Evolutionary conservation across 2,329 filamentous ascomycete species (phyloP), one percentile per base, ranked within the genome.

Genomic region (Colletotrichum abscissum): DNA sequence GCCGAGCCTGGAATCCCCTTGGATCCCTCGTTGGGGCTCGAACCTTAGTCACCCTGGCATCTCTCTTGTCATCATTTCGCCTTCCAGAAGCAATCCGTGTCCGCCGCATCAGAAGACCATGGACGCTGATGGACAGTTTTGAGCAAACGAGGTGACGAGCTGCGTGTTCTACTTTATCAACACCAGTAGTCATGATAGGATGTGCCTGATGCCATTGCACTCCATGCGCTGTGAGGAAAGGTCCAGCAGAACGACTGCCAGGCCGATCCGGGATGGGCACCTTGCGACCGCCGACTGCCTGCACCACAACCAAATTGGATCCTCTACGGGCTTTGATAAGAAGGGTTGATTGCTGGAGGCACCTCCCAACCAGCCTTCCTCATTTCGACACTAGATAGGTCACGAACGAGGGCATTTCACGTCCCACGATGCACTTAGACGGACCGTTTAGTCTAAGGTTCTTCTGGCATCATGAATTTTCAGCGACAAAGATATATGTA

Each of bases 1-100:
- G 30, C 33, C 58, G 57, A 55, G 68, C 72, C 68, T 74, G 68
- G 63, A 55, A 67, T 42, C n/a, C 54, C 68, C 71, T 65, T 73
- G 65, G 54, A 69, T 35, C 33, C 49, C 46, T 22, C 35, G n/a
- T 28, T n/a, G 30, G 22, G 22, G 16, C 9, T 19, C 35, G 28
- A 72, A 64, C 58, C 63, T 33, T 69, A 49, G 30, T 24, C 46
- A 55, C 38, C 56, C 33, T 49, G 63, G 58, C 54, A 54, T 42
- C 42, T 56, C 69, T 12, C 22, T 22, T 42, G 35, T 65, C 67
- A 57, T 19, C 59, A 69, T 24, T 57, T 58, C 54, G 24, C 38
- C 33, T 54, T 49, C 30, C 24, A 55, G 14, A 49, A 49, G 42
- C 35, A 26, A 26, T 30, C 58, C 42, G 59, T 59, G 16, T 38